These are phyloP conservation scores for Oryza punctata DNA, from an alignment of 176 grass and related monocot species.

Conservation along the genomic window DNA sequence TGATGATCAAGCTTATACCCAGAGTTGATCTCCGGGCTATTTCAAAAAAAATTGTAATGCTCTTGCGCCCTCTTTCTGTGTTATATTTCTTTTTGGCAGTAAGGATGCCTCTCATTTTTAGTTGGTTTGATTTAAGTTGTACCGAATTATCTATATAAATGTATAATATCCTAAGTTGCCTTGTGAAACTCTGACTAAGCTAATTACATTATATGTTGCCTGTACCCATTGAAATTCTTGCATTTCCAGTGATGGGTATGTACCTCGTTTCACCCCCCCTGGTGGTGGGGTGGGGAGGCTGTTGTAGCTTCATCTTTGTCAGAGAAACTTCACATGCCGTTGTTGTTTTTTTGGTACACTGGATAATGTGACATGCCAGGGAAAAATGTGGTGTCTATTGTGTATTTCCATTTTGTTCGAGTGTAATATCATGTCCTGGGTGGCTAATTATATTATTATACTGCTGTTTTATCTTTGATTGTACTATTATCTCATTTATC, in stretches of 20 bases:
- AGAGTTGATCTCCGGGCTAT: slow-evolving; percentile 93
- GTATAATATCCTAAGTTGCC: background rate
- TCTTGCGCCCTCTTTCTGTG: background rate
- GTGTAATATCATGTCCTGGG: slow-evolving; percentile 3
- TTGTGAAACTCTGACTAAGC: background rate
- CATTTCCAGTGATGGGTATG: background rate
- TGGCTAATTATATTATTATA: background rate
- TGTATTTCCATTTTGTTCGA: slow-evolving; percentile 1
- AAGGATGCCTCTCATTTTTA: background rate
- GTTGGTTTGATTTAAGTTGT: slow-evolving; percentile 16
- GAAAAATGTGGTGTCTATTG: background rate
- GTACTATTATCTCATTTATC: background rate
- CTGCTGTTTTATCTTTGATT: background rate
- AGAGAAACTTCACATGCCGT: slow-evolving; percentile 3
- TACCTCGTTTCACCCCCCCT: background rate
- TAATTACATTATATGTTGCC: slow-evolving; percentile 8
- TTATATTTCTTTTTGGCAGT: slow-evolving; percentile 9
- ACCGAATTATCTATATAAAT: background rate
- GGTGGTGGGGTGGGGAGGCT: background rate
- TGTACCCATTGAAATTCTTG: background rate
- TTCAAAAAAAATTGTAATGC: slow-evolving; percentile 81
- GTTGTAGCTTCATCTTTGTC: slow-evolving; percentile 17
- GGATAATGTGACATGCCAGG: background rate
- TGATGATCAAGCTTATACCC: slow-evolving; percentile 86
- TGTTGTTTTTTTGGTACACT: slow-evolving; percentile 7